Percentiles rank a stretch among this genome's conserved stretches.
phyloP scores from a whole-genome alignment of 78 protist genomes.

The Chrysochromulina parva region DNA sequence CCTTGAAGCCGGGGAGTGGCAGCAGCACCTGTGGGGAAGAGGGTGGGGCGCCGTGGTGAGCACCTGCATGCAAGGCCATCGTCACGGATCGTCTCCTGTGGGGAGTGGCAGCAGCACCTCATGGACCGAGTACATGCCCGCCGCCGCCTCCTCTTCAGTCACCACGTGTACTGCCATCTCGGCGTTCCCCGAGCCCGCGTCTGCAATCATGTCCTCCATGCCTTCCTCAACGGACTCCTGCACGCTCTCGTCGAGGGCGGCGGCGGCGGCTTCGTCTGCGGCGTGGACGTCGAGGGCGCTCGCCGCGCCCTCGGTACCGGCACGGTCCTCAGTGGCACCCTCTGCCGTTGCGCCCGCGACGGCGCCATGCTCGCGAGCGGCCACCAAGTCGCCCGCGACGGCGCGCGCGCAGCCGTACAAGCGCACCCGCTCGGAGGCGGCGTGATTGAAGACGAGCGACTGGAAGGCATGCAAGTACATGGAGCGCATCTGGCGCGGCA shows the following conservation, averaged over 20 bases:
- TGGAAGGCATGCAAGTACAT: constrained; percentile 75
- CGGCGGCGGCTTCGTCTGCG: background rate
- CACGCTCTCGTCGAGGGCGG: background rate
- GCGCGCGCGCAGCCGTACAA: background rate
- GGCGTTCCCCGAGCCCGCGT: background rate
- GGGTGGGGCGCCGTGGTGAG: too few species aligned
- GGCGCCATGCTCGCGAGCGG: background rate
- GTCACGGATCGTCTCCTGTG: too few species aligned
- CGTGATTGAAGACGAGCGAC: constrained; percentile 62
- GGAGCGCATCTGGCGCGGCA: constrained; percentile 32
- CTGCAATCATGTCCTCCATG: background rate
- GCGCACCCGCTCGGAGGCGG: constrained; percentile 67
- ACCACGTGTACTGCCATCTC: background rate
- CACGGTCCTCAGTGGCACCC: too few species aligned
- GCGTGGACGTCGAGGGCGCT: too few species aligned
- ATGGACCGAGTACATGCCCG: constrained; percentile 39
- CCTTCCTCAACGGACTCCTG: background rate
- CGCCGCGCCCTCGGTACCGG: too few species aligned
- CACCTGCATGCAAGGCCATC: too few species aligned
- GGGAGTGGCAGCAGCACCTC: constrained; percentile 77
- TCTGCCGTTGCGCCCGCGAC: background rate
- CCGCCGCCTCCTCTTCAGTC: constrained; percentile 38
- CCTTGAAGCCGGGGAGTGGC: constrained; percentile 73
- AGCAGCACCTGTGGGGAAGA: background rate
- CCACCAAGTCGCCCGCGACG: constrained; percentile 65